Percentiles rank a stretch among this genome's conserved stretches.
phyloP scores from a whole-genome alignment of 2,329 filamentous ascomycete species.

The Saccharata proteae region DNA sequence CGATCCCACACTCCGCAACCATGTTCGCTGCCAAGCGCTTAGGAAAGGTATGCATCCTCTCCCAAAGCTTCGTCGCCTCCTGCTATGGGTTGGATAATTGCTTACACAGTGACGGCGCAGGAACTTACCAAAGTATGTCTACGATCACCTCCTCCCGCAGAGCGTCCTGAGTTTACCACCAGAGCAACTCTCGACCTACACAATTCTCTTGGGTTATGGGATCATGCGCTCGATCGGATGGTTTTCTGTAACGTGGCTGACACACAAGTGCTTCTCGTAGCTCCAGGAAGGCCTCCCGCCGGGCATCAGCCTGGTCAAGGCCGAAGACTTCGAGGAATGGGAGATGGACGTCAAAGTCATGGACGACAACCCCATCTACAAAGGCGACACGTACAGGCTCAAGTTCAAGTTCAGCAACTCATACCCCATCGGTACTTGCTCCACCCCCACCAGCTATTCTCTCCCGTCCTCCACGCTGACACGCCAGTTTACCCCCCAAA shows the following conservation, averaged over 20 bases:
- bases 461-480: not conserved
- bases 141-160: no score
- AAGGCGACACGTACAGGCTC: slow-evolving; percentile 65
- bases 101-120: no score
- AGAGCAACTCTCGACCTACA: no score
- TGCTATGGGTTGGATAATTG: no score
- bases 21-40: slow-evolving; percentile 46
- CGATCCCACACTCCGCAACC: slow-evolving; percentile 6
- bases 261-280: slow-evolving; percentile 28
- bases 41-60: slow-evolving; percentile 32
- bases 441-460: not conserved
- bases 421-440: slow-evolving; percentile 76
- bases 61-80: no score
- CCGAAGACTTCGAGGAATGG: slow-evolving; percentile 83
- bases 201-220: no score
- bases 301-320: slow-evolving; percentile 65
- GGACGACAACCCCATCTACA: slow-evolving; percentile 76
- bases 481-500: not conserved
- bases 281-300: slow-evolving; percentile 47
- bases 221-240: no score
- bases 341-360: slow-evolving; percentile 82
- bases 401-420: slow-evolving; percentile 73
- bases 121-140: slow-evolving; percentile 14
- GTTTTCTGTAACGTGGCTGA: no score
- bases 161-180: no score